Evolutionary conservation across 768 basidiomycete genomes (phyloP), one percentile per base, ranked within the genome.

Genomic region (Sarcomyxa edulis): DNA sequence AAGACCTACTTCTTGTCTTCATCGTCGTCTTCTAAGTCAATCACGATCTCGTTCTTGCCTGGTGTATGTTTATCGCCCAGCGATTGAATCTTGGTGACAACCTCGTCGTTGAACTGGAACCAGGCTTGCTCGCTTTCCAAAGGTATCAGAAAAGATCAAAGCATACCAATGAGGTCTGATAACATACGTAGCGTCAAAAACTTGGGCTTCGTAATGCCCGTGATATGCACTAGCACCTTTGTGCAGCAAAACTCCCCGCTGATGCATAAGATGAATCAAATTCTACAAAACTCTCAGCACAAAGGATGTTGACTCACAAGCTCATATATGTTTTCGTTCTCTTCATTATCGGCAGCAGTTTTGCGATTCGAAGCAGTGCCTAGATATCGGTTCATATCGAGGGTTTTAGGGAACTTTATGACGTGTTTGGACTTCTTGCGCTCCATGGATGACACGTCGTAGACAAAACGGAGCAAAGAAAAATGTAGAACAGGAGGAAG

Each of bases 81-180:
- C 19, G 67, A 60, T 34, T 74, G 64, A 39, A 83, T 76, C 48
- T 69, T 74, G 0, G 79, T 80, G 4, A 95, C 89, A 4, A 61
- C 60, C 55, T 97, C 95, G 53, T 98, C 95, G 49, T 95, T 93
- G 61, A 91, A 98, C 44, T 84, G 80, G 54, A 81, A 94, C 94
- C 95, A 98, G 12, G 81, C 69, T 27, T 71, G 58, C 33, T 69
- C 70, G 35, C 86, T 90, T 39, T 33, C 20, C 35, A 27, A 35
- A 30, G 14, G 30, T 52, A 29, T 52, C 42, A 40, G 22, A 34
- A n/a, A 14, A 3, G 33, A 8, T 7, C 10, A 19, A 33, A 24
- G 26, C 20, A 21, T 33, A 2, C 18, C n/a, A 32, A 8, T 26
- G 18, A 4, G 11, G 15, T 22, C 16, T 24, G 32, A 46, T 19